A percentile compares a stretch with the other conserved stretches of the same genome.
Evolutionary conservation across 371 early-diverging fungal species (phyloP).

Genomic region (Actinomucor elegans): DNA sequence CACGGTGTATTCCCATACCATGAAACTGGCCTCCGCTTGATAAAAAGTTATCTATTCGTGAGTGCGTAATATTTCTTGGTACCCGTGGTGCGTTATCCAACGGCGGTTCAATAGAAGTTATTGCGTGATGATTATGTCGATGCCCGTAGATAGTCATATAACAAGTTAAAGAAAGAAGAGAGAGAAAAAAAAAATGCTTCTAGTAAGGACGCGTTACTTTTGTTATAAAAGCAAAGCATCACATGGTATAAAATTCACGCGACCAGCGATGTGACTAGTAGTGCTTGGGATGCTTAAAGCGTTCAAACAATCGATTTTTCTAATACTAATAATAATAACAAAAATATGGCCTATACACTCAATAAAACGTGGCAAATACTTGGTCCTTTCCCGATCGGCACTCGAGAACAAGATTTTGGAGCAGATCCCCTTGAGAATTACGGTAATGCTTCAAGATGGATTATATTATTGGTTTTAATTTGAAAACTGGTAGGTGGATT

Average conservation of each 20-base stretch:
- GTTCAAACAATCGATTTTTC: too few species aligned
- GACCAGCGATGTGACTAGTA: not conserved
- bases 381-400: conserved; percentile 69
- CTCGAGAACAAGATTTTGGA: conserved; percentile 68
- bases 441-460: conserved; percentile 31
- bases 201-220: not conserved
- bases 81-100: conserved; percentile 41
- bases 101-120: conserved; percentile 12
- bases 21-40: conserved; percentile 40
- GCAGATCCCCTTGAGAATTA: conserved; percentile 67
- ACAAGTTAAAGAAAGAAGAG: not conserved
- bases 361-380: conserved; percentile 44
- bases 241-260: conserved; percentile 2
- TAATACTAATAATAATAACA: too few species aligned
- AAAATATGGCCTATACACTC: too few species aligned
- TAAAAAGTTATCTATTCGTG: conserved; percentile 47
- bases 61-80: conserved; percentile 34
- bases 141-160: conserved; percentile 27
- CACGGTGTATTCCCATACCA: conserved; percentile 46
- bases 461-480: too few species aligned
- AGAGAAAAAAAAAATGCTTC: not conserved
- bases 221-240: too few species aligned
- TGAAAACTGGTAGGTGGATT: conserved; percentile 66
- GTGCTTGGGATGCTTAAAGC: not conserved
- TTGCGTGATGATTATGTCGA: conserved; percentile 20